Evolutionary conservation across 2,329 filamentous ascomycete genomes (phyloP).

Genomic region (Aspergillus sp.): DNA sequence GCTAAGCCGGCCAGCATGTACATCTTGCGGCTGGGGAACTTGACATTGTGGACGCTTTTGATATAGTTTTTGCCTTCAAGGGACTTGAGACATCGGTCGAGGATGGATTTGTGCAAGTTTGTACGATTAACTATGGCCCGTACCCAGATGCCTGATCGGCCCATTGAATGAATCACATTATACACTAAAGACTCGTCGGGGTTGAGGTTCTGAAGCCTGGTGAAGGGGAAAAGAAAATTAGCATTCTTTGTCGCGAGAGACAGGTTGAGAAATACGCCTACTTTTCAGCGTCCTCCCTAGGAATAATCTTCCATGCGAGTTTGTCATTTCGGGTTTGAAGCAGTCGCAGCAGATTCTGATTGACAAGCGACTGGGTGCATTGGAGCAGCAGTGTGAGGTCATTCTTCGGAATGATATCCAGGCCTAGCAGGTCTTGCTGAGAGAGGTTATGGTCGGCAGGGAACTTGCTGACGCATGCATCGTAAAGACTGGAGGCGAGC

Average conservation of each 20-base stretch:
- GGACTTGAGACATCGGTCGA: conserved; percentile 79
- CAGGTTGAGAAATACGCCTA: conserved; percentile 22
- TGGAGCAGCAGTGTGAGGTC: conserved; percentile 44
- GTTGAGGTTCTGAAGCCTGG: conserved; percentile 47
- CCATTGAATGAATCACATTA: conserved; percentile 81
- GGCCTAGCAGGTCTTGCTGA: conserved; percentile 46
- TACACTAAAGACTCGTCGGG: conserved; percentile 82
- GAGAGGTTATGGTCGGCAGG: conserved; percentile 46
- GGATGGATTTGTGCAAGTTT: conserved; percentile 78
- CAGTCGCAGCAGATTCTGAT: conserved; percentile 48
- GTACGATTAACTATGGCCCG: conserved; percentile 77
- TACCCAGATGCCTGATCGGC: conserved; percentile 85
- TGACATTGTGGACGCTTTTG: conserved; percentile 85
- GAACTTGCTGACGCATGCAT: conserved; percentile 42
- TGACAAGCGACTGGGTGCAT: conserved; percentile 46
- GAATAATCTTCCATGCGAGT: conserved; percentile 50
- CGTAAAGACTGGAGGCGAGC: conserved; percentile 47
- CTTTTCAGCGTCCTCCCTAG: conserved; percentile 50
- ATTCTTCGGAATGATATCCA: conserved; percentile 45
- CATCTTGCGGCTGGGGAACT: conserved; percentile 88
- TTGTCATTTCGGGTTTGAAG: conserved; percentile 45
- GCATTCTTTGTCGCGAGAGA: not conserved
- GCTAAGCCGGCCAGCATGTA: conserved; percentile 86
- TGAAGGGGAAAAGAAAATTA: conserved; percentile 12
- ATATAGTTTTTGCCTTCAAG: conserved; percentile 81